phyloP scores from a whole-genome alignment of 2,329 filamentous ascomycete genomes.

The Fusarium brachygibbosum region DNA sequence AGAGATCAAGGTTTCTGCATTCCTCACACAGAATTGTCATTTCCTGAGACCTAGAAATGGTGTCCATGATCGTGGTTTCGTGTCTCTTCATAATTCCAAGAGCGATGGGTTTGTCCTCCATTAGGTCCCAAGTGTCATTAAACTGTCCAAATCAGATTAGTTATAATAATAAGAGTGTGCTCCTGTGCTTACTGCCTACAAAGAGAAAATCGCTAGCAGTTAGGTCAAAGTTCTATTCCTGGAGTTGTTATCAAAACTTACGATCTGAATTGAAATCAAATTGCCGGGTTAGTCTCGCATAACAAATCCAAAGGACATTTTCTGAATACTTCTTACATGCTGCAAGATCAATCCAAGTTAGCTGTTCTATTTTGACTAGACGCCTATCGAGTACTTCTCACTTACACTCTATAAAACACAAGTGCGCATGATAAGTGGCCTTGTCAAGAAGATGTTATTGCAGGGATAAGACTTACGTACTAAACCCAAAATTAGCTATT shows the following conservation, averaged over 20 bases:
- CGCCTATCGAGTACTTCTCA: not conserved
- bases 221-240: not conserved
- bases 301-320: accelerated
- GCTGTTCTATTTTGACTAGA: not conserved
- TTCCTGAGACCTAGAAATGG: not conserved
- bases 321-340: slow-evolving; percentile 1
- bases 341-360: not conserved
- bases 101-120: slow-evolving; percentile 18
- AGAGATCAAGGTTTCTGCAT: slow-evolving; percentile 2
- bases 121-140: slow-evolving; percentile 19
- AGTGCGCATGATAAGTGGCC: not conserved
- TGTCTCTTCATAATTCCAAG: not conserved
- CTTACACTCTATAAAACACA: slow-evolving; percentile 4
- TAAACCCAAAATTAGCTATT: not conserved
- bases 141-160: slow-evolving; percentile 16
- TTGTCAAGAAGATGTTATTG: not conserved
- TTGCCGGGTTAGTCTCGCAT: not conserved
- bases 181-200: not conserved
- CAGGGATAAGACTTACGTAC: slow-evolving; percentile 4
- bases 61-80: not conserved
- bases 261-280: not conserved
- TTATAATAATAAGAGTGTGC: not conserved
- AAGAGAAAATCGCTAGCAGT: too few species aligned
- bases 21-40: not conserved
- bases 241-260: not conserved